Evolutionary conservation across 1,284 basidiomycete genomes (phyloP).

Genomic region (Fomitopsis palustris): DNA sequence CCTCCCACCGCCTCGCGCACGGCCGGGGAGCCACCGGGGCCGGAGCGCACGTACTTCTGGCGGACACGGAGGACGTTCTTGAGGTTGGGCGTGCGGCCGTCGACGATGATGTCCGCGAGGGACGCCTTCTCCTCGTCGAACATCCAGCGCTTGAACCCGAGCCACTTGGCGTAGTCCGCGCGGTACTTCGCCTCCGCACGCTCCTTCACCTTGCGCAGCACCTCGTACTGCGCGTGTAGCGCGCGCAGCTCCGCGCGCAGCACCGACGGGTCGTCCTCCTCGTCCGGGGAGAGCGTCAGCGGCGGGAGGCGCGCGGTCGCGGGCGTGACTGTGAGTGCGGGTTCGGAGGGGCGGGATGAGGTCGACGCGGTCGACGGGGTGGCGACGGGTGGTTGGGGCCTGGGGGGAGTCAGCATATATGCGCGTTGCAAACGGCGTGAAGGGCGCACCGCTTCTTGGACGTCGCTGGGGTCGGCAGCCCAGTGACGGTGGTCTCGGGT

Average conservation of each 20-base stretch:
- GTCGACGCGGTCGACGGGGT: neutral
- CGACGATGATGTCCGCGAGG: neutral
- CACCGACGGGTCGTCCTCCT: conserved; percentile 5
- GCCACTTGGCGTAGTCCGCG: conserved; percentile 15
- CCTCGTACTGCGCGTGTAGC: conserved; percentile 17
- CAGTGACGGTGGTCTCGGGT: neutral
- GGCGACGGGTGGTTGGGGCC: neutral
- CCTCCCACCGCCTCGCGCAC: neutral
- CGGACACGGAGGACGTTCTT: conserved; percentile 2
- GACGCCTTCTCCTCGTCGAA: conserved; percentile 7
- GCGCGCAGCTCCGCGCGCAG: conserved; percentile 11
- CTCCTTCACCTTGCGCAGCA: conserved; percentile 17
- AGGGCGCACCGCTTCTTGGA: conserved; percentile 1
- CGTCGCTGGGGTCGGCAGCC: neutral
- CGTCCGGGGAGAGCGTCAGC: neutral
- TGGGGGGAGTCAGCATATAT: neutral
- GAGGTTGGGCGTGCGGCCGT: conserved; percentile 3
- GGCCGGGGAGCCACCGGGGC: neutral
- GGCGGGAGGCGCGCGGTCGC: neutral
- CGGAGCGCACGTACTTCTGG: neutral
- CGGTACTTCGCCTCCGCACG: conserved; percentile 15
- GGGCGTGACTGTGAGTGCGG: neutral
- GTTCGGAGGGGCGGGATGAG: neutral
- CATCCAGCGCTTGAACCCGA: conserved; percentile 19
- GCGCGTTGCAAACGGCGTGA: neutral